phyloP scores from a whole-genome alignment of 495 filamentous ascomycete genomes.

The Penicillium paradoxum region DNA sequence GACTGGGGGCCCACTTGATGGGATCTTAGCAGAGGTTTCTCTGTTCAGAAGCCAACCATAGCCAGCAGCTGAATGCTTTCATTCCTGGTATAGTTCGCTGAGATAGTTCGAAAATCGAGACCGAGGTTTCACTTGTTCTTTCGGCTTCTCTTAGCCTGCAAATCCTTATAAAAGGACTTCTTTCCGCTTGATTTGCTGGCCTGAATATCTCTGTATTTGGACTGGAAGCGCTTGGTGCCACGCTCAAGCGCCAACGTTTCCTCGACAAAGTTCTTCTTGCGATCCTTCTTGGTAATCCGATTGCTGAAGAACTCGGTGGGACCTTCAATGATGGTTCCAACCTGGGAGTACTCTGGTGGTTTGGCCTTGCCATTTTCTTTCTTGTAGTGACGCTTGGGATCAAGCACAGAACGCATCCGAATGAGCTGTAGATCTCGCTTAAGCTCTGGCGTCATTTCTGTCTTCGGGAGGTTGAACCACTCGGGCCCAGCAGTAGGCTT shows the following conservation, averaged over 20 bases:
- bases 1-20: not conserved
- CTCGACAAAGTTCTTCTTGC: constrained; percentile 86
- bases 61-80: not conserved
- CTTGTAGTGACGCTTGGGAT: constrained; percentile 88
- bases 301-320: constrained; percentile 80
- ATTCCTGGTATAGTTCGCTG: not conserved
- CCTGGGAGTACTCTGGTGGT: constrained; percentile 75
- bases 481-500: constrained; percentile 56
- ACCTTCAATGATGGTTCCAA: constrained; percentile 84
- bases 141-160: constrained; percentile 53
- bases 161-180: constrained; percentile 63
- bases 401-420: constrained; percentile 81
- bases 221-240: constrained; percentile 56
- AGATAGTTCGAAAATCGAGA: not conserved
- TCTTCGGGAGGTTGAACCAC: constrained; percentile 85
- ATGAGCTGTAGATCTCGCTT: constrained; percentile 84
- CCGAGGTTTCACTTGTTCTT: constrained; percentile 25
- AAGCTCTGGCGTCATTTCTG: constrained; percentile 74
- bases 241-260: constrained; percentile 69
- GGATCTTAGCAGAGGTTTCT: not conserved
- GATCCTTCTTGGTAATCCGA: constrained; percentile 77
- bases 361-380: constrained; percentile 65
- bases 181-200: constrained; percentile 63
- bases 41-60: not conserved
- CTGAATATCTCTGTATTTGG: constrained; percentile 68